Conservation (phyloP, 176 grass and related monocot genomes). For the Musa beccarii region DNA sequence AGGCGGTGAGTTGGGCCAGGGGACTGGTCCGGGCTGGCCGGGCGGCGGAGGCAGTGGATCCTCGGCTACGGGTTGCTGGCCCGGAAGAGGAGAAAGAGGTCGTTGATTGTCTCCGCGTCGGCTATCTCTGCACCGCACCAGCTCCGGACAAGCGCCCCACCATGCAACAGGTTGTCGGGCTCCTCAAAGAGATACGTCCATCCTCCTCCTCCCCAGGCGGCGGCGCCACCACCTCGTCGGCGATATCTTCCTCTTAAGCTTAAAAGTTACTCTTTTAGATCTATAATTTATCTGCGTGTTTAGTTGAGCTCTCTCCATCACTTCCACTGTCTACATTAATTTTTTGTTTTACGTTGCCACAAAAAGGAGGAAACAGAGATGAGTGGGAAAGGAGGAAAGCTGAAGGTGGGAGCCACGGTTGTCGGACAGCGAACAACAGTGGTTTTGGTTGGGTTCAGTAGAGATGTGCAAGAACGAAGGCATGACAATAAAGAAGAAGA, state of each 20-base stretch:
- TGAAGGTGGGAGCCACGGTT: not conserved
- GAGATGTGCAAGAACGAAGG: not conserved
- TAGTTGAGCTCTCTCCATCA: not conserved
- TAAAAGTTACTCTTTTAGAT: not conserved
- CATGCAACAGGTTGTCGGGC: conserved; percentile 81
- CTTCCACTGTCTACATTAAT: not conserved
- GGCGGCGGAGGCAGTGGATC: not conserved
- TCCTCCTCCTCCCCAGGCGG: not conserved
- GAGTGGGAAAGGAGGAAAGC: not conserved
- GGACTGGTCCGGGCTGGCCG: not conserved
- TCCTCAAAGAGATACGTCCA: conserved; percentile 65
- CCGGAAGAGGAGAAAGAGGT: conserved; percentile 34
- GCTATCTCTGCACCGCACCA: conserved; percentile 54
- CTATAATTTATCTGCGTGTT: not conserved
- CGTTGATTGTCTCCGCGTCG: conserved; percentile 54
- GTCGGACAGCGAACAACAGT: conserved; percentile 1
- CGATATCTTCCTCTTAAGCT: not conserved
- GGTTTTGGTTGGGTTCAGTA: not conserved
- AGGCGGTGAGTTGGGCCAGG: not conserved
- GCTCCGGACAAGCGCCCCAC: conserved; percentile 57
- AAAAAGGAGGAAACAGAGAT: not conserved
- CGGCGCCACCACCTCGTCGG: not conserved
- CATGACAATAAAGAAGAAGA: not conserved
- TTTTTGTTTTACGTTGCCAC: not conserved
- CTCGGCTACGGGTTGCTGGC: not conserved